Base-by-base conservation (phyloP, 177 flowering plant species). In the Vitis hybrid region DNA sequence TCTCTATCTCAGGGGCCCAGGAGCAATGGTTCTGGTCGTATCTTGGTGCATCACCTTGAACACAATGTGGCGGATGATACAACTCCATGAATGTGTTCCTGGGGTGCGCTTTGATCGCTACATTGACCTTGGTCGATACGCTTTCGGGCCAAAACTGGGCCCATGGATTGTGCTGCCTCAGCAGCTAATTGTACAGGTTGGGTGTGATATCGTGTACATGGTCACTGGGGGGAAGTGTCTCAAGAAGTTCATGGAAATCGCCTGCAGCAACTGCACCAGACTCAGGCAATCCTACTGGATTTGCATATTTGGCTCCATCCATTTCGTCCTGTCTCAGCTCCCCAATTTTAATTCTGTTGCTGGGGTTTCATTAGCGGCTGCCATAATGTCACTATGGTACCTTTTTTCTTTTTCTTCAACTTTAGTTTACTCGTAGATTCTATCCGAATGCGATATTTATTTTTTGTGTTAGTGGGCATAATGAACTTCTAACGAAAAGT, bases 181-280 rank as follows among this genome's bases (percentile, higher is more conserved):
- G 74, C 97, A 93, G 72, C 81, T 93, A 17, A 91, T 91, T 6
- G 97, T 93, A 4, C 92, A 90, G 78, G 89, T 93, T 32, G 97
- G 97, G 48, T 90, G 91, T 56, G 82, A 91, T 67, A 89, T 93
- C 10, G 97, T 93, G 49, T 93, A 93, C 82, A 91, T 93, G 91
- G 98, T 91, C 58, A 93, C 95, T 2, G 97, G 98, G 10, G 98
- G 97, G 5, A 89, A 90, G 75, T 93, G 94, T 60, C 82, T 93
- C 13, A 82, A 88, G 83, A 86, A 90, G 70, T 93, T 93, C 82
- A 68, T 88, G 84, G 95, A 93, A 80, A 84, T 85, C 9, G 82
- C 86, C 12, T 93, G 93, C 78, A 65, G 84, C 13, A 71, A 76
- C 56, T 91, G 97, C 82, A 81, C 86, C 19, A 72, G 71, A 3